Conservation (phyloP, 108 stramenopile genomes). For the Nitzschia putrida region DNA sequence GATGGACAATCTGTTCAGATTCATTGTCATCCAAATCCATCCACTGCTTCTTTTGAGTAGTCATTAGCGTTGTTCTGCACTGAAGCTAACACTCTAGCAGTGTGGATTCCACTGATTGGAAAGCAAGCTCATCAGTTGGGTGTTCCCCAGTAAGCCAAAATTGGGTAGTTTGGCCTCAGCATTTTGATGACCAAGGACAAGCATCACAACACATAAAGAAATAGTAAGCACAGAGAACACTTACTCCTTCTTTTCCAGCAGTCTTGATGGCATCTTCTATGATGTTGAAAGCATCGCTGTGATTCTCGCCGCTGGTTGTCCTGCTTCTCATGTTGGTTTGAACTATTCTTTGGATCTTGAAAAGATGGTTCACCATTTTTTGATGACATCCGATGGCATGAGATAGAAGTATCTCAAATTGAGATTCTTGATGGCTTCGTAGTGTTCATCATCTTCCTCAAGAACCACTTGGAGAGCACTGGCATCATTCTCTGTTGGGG, state of each 20-base stretch:
- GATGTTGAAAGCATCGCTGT: constrained; percentile 12
- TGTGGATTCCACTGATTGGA: too few species aligned
- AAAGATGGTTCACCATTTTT: constrained; percentile 1
- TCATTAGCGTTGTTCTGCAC: too few species aligned
- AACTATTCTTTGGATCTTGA: background rate
- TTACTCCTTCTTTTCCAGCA: background rate
- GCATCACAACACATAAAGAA: constrained; percentile 12
- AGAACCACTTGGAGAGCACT: background rate
- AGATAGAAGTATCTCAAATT: background rate
- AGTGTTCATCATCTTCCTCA: background rate
- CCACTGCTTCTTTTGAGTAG: too few species aligned
- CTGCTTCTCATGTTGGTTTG: constrained; percentile 17
- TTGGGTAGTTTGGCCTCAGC: too few species aligned
- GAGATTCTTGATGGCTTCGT: background rate
- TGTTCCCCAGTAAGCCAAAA: too few species aligned
- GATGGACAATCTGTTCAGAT: too few species aligned
- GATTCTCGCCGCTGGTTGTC: background rate
- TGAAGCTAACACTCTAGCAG: too few species aligned
- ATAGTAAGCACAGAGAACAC: background rate
- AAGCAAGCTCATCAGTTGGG: too few species aligned
- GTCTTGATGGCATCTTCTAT: constrained; percentile 8
- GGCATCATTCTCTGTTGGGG: constrained; percentile 1
- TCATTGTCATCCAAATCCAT: too few species aligned
- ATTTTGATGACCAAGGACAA: too few species aligned
- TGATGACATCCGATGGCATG: background rate